Evolutionary conservation across 331 rosid species (phyloP).

Genomic region (Stylosanthes scabra): DNA sequence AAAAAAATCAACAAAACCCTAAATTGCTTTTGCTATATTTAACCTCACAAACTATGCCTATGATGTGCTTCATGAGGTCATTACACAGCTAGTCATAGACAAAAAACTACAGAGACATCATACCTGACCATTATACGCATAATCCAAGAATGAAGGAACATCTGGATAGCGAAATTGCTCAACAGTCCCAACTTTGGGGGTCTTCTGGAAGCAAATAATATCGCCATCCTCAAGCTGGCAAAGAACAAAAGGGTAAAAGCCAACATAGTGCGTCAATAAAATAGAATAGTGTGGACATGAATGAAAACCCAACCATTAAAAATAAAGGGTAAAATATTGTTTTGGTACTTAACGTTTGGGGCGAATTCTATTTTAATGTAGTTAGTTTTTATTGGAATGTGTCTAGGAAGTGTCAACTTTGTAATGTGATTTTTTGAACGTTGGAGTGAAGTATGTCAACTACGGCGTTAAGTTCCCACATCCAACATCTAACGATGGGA

Average conservation of each 20-base stretch:
- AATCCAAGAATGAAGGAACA: slow-evolving; percentile 80
- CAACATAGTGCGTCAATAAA: background rate
- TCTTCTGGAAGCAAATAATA: slow-evolving; percentile 85
- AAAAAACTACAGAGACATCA: background rate
- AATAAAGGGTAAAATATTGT: no score
- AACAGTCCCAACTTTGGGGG: slow-evolving; percentile 44
- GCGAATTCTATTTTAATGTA: no score
- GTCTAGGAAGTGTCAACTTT: no score
- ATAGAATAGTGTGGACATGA: no score
- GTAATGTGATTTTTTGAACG: no score
- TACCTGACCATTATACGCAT: slow-evolving; percentile 89
- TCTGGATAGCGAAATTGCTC: slow-evolving; percentile 70
- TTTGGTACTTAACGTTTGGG: no score
- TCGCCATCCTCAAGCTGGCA: slow-evolving; percentile 91
- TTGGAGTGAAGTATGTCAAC: no score
- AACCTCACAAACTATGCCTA: background rate
- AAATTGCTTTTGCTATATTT: no score
- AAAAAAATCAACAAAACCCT: slow-evolving; percentile 49
- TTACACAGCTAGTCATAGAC: background rate
- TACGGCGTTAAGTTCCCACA: no score
- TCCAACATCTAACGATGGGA: no score
- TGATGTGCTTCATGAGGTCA: background rate
- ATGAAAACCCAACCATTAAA: no score
- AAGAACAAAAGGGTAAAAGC: slow-evolving; percentile 22
- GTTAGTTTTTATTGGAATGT: no score